A percentile compares a stretch with the other conserved stretches of the same genome.
These are phyloP conservation scores for Oryza meridionalis DNA, from an alignment of 176 grass and related monocot species.

Conservation along the genomic window DNA sequence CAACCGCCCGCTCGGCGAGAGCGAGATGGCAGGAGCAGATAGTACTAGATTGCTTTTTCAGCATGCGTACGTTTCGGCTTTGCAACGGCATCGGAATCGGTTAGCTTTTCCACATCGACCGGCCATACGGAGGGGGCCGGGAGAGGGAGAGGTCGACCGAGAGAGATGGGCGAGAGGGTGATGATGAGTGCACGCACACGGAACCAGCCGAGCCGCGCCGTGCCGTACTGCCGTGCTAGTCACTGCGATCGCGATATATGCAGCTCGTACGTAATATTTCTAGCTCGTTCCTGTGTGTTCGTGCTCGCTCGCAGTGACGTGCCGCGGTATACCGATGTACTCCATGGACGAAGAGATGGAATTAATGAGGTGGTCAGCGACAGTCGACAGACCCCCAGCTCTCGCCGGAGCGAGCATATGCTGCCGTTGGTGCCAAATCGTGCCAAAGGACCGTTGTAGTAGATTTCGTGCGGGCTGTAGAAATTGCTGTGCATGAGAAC, in stretches of 20 bases:
- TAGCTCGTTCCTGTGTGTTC: not conserved
- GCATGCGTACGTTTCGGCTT: not conserved
- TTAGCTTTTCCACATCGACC: constrained; percentile 28
- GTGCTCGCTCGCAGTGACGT: not conserved
- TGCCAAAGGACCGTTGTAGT: no score
- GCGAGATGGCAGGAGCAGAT: not conserved
- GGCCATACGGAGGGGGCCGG: not conserved
- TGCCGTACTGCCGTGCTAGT: not conserved
- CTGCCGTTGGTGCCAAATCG: no score
- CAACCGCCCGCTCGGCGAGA: not conserved
- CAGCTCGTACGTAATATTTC: not conserved
- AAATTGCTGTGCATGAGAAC: no score
- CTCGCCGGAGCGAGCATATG: no score
- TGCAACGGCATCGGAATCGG: constrained; percentile 37
- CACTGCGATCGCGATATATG: not conserved
- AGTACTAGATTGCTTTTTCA: constrained; percentile 1
- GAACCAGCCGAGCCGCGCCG: not conserved
- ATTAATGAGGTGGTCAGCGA: no score
- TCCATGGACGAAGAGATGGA: not conserved
- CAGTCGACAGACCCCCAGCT: no score
- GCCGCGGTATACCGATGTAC: not conserved
- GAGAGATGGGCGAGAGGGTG: not conserved
- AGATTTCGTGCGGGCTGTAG: no score
- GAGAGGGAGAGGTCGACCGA: not conserved
- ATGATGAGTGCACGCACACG: constrained; percentile 39